Base-by-base conservation (phyloP, 768 basidiomycete genomes). In the Pleurotus citrinopileatus region DNA sequence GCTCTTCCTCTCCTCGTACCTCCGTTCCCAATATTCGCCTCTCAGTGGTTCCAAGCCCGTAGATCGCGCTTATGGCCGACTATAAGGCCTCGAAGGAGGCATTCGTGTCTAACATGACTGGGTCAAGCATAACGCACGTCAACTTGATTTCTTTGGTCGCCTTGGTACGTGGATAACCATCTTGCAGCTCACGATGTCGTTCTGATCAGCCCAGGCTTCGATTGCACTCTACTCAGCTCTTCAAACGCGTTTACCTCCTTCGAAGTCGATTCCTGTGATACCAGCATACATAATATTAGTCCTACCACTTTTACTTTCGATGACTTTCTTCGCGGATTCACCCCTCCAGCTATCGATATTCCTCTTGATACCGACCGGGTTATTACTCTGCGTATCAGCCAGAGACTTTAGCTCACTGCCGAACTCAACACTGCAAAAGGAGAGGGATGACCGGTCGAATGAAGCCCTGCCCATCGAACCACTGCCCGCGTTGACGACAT, bases 401-500 rank as follows among this genome's bases (percentile, higher is more conserved):
- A 71, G 74, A 27, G 68, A 72, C 34, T 62, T 63, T 8, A 76
- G 81, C 3, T 76, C 76, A 2, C 65, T 88, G 4, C 85, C 48
- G n/a, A 19, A 51, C 19, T 34, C 48, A 13, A 22, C 48, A 12
- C 15, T n/a, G 9, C 17, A 17, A 37, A 34, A 28, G 0, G 38
- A 34, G 2, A 48, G 37, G 46, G 26, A 23, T 58, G 8, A 38
- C 29, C 19, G 45, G 45, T 53, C 59, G 40, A 57, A 56, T 20
- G 37, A 42, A 19, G 26, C 42, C 2, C 27, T 37, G 4, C 29
- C 28, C 8, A 63, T 79, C n/a, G 58, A 73, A n/a, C 78, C 77
- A 1, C 70, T 93, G 42, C 83, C 92, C 0, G 87, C 92, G 36
- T 66, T 99, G 53, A 91, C 93, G 9, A 82, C 87, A 0, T 98